Base-by-base conservation (phyloP, 192 early-diverging fungal species). In the Coemansia reversa region DNA sequence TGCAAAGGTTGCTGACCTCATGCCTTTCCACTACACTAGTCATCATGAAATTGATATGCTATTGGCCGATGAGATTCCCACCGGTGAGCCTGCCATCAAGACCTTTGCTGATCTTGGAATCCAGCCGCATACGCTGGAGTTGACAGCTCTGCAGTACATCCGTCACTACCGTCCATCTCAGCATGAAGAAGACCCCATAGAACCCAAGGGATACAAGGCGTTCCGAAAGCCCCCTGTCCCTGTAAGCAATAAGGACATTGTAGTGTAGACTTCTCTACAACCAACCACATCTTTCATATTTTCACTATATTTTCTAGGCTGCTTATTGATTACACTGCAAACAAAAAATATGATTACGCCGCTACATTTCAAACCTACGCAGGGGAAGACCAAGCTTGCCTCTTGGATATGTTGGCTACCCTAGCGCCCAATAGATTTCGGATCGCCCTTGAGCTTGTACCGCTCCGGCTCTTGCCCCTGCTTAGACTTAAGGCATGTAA, bases 51-150 rank as follows among this genome's bases (percentile, higher is more conserved):
- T 96, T 55, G 92, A 95, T 61, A 81, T 87, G 70, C 85, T 93
- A 86, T 82, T 70, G 55, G 81, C 93, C 57, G 84, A 90, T 73
- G 93, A 93, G 65, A 75, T 80, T 49, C 81, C 88, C 20, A 86
- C 84, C 71, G 67, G 56, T 39, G 49, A 74, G n/a, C 77, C 85
- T 50, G 84, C 73, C 30, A 85, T 90, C 58, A 85, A 89, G 65
- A 94, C 91, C 27, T 96, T 97, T 75, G 85, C 84, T 22, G 92
- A 98, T 56, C 84, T 96, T 33, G 87, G 88, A 42, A 90, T 98
- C 65, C 77, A 90, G 65, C 94, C 94, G 6, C 83, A 85, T 35
- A 85, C 83, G 9, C 84, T 95, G 23, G 95, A 96, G 72, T 83
- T 91, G 28, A 86, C 87, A 47, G 89, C 93, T 63, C 84, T 93